phyloP scores from a whole-genome alignment of 2,329 filamentous ascomycete species.

The Xylariaceae sp. region DNA sequence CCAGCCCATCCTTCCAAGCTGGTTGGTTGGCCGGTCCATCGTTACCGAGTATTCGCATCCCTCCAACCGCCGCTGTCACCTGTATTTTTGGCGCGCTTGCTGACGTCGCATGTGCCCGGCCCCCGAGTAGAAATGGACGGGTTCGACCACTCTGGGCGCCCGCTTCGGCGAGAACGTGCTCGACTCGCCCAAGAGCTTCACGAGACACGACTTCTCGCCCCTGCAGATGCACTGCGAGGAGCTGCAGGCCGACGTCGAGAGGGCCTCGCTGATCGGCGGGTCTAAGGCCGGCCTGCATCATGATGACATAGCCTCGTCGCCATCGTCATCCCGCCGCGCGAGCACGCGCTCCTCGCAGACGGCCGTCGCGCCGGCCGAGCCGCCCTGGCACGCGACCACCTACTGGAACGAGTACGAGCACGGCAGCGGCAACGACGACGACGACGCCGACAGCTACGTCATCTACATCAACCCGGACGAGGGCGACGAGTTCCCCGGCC shows the following conservation, averaged over 20 bases:
- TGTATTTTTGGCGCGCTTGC: too few species aligned
- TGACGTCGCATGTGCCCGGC: constrained; percentile 5
- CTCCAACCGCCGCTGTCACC: too few species aligned
- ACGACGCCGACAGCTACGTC: constrained; percentile 56
- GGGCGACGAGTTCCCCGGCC: constrained; percentile 51
- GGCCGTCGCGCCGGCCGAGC: neutral
- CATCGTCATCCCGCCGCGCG: constrained; percentile 6
- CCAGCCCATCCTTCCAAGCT: too few species aligned
- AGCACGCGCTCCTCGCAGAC: neutral
- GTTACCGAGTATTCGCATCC: too few species aligned
- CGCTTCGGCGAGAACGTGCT: constrained; percentile 63
- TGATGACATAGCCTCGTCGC: constrained; percentile 9
- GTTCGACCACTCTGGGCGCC: constrained; percentile 55
- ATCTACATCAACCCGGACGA: constrained; percentile 69
- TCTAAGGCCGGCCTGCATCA: constrained; percentile 7
- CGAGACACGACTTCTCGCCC: constrained; percentile 53
- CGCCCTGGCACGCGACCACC: constrained; percentile 8
- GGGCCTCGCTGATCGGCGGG: constrained; percentile 30
- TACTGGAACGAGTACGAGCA: constrained; percentile 90
- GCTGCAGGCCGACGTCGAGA: constrained; percentile 38
- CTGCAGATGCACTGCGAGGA: constrained; percentile 44
- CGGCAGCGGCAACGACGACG: constrained; percentile 60
- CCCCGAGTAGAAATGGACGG: constrained; percentile 65
- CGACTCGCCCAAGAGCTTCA: constrained; percentile 62
- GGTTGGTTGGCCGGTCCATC: too few species aligned